These are phyloP conservation scores for Nigrospora oryzae DNA, from an alignment of 2,329 filamentous ascomycete genomes.

Conservation along the genomic window DNA sequence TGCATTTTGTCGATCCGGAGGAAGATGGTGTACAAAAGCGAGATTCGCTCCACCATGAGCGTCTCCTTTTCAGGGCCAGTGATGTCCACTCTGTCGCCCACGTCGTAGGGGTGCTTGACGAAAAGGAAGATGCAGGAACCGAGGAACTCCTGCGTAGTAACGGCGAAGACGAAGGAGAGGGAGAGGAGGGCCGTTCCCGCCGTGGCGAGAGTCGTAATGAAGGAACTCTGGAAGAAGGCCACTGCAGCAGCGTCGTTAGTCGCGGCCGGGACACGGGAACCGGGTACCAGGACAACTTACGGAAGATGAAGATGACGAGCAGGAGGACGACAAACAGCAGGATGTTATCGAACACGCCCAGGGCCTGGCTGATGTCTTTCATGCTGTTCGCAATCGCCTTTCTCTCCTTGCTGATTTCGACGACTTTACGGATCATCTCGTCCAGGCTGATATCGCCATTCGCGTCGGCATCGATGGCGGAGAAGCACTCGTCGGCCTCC, in stretches of 20 bases:
- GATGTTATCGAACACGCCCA: conserved; percentile 82
- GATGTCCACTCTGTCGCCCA: conserved; percentile 89
- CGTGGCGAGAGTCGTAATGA: conserved; percentile 77
- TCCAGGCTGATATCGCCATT: conserved; percentile 94
- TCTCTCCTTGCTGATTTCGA: conserved; percentile 75
- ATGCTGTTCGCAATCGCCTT: conserved; percentile 88
- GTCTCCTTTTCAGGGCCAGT: conserved; percentile 44
- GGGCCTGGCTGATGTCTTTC: conserved; percentile 95
- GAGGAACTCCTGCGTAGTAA: conserved; percentile 89
- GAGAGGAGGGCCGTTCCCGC: conserved; percentile 89
- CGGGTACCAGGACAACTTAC: conserved; percentile 31
- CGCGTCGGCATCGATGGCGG: conserved; percentile 70
- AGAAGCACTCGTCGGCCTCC: conserved; percentile 82
- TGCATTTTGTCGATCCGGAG: conserved; percentile 76
- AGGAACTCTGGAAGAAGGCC: conserved; percentile 80
- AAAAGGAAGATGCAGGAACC: conserved; percentile 98
- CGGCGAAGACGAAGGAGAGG: conserved; percentile 92
- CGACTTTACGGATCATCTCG: conserved; percentile 85
- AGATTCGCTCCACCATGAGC: conserved; percentile 87
- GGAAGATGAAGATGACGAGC: conserved; percentile 74
- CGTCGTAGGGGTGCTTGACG: conserved; percentile 96
- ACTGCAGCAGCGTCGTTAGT: conserved; percentile 32
- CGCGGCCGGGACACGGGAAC: too few relatives aligned
- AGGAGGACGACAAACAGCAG: conserved; percentile 74
- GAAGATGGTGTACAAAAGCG: conserved; percentile 87